Percentiles rank a stretch among this genome's conserved stretches.
phyloP scores from a whole-genome alignment of 192 early-diverging fungal species.

The Gigaspora rosea region DNA sequence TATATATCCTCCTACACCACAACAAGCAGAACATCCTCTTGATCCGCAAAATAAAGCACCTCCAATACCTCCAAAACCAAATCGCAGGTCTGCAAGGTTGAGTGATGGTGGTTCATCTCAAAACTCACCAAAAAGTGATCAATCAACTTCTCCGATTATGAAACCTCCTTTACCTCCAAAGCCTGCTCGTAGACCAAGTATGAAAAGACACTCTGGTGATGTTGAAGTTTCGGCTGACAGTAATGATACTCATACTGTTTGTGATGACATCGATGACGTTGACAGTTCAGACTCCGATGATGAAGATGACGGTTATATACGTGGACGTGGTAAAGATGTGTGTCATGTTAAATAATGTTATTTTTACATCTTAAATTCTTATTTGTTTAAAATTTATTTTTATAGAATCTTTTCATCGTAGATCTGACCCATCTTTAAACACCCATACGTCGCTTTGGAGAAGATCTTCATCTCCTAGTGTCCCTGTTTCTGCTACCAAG shows the following conservation, averaged over 20 bases:
- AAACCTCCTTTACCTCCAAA: conserved; percentile 62
- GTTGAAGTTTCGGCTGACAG: conserved; percentile 29
- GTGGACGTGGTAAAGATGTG: conserved; percentile 28
- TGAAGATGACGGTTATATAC: conserved; percentile 39
- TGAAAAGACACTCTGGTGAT: conserved; percentile 36
- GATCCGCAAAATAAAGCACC: conserved; percentile 32
- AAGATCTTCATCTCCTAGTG: conserved; percentile 26
- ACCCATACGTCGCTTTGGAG: not conserved
- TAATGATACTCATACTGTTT: conserved; percentile 35
- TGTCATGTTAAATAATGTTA: not conserved
- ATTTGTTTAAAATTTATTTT: not conserved
- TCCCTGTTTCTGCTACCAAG: conserved; percentile 14
- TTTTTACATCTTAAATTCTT: not conserved
- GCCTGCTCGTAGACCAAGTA: conserved; percentile 41
- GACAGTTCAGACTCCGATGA: conserved; percentile 43
- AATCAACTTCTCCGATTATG: conserved; percentile 38
- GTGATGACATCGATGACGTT: conserved; percentile 38
- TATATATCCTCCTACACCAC: conserved; percentile 37
- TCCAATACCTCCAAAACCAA: conserved; percentile 59
- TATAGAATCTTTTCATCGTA: conserved; percentile 13
- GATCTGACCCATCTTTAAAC: conserved; percentile 28
- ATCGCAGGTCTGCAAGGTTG: conserved; percentile 25
- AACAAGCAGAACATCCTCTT: conserved; percentile 34
- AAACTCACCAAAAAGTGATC: conserved; percentile 35
- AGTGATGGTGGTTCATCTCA: not conserved